Base-by-base conservation (phyloP, 257 asterid genomes). In the Salvia hispanica region DNA sequence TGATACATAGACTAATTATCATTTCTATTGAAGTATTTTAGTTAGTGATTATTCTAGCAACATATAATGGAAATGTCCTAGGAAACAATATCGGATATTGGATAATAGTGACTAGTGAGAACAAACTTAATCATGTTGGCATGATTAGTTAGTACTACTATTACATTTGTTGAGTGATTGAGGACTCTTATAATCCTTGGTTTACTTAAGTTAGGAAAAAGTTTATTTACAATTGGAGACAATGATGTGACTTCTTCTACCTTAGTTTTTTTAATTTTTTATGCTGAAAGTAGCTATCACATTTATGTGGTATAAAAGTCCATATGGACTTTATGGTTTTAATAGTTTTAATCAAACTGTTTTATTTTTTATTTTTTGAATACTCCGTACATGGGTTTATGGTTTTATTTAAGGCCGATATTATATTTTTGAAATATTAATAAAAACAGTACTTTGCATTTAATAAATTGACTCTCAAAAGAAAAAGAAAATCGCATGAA, bases 71-170 rank as follows among this genome's bases (percentile, higher is more conserved):
- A n/a, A n/a, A n/a, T 2, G 57, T 51, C 8, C 2, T 50, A 3
- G 43, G 43, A 39, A 39, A 8, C 31, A 25, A 25, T 25, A 25
- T 25, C 31, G 31, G 2, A 25, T 51, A 16, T 51, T 51, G 31
- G 4, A 10, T 7, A 8, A 11, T 50, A 3, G 57, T 16, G 57
- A 51, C 2, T 18, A 18, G n/a, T 18, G 40, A 47, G 10, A 16
- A 36, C 11, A 18, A 46, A 42, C 5, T 9, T 33, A 25, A 70
- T 61, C 11, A 45, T 40, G 11, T 16, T 31, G 53, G 64, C 58
- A 71, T 71, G 58, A 71, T 71, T 71, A 44, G 58, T 71, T 2
- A 25, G 31, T 25, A 25, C 2, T 25, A 25, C 31, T 53, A 39
- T 51, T 53, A 44, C 31, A 36, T 50, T 59, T 61, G 55, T 13